These are phyloP conservation scores for Sphaerostilbella broomeana DNA, from an alignment of 2,329 filamentous ascomycete genomes.

Conservation along the genomic window DNA sequence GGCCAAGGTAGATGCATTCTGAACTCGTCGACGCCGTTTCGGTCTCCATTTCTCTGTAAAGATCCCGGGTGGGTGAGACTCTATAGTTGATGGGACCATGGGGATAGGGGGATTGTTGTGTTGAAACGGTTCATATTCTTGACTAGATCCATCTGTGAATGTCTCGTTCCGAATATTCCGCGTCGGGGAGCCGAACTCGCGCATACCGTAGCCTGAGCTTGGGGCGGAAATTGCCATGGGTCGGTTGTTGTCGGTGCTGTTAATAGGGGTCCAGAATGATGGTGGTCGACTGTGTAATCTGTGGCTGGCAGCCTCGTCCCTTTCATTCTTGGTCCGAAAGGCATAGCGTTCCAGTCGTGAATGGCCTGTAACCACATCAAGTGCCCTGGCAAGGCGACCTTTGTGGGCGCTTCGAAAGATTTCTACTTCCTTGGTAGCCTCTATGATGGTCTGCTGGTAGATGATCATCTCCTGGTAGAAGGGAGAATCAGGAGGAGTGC, in stretches of 20 bases:
- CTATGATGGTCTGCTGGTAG: conserved; percentile 45
- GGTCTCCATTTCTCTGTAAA: conserved; percentile 1
- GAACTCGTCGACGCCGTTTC: conserved; percentile 7
- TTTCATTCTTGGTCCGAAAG: conserved; percentile 4
- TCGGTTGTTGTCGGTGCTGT: neutral
- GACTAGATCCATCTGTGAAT: neutral
- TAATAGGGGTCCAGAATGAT: neutral
- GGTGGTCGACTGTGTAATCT: conserved; percentile 18
- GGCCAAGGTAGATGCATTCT: neutral
- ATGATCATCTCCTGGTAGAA: conserved; percentile 64
- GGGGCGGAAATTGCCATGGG: neutral
- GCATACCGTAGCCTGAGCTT: neutral
- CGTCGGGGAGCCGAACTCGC: neutral
- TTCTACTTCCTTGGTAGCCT: conserved; percentile 33
- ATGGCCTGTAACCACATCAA: neutral
- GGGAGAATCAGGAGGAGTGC: conserved; percentile 57
- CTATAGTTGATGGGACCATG: too few species aligned
- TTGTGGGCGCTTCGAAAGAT: conserved; percentile 3
- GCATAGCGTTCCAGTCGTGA: neutral
- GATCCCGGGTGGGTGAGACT: too few species aligned
- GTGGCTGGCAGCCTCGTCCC: neutral
- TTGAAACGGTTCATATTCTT: neutral
- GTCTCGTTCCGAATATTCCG: neutral
- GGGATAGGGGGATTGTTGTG: too few species aligned
- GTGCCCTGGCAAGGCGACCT: neutral